These are phyloP conservation scores for Metroxylon sagu DNA, from an alignment of 176 grass and related monocot genomes.

Conservation along the genomic window DNA sequence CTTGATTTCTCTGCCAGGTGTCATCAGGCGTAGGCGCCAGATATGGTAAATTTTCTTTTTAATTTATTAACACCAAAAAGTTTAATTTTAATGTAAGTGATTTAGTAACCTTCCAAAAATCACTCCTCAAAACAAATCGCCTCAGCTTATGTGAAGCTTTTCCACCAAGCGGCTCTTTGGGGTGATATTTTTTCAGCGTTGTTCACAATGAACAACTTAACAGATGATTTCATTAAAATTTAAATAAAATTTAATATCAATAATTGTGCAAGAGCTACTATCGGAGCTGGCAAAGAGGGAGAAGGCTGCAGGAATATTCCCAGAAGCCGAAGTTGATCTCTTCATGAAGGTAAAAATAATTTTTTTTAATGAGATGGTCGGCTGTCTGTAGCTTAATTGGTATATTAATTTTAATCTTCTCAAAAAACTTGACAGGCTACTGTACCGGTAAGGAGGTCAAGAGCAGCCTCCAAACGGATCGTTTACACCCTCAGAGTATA, in stretches of 20 bases:
- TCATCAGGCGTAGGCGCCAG: constrained; percentile 82
- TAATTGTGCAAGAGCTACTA: constrained; percentile 38
- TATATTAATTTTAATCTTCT: too few relatives aligned
- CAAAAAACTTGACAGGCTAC: constrained; percentile 43
- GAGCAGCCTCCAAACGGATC: constrained; percentile 94
- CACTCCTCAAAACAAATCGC: too few relatives aligned
- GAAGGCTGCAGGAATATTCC: constrained; percentile 67
- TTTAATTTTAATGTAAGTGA: too few relatives aligned
- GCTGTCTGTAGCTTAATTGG: too few relatives aligned
- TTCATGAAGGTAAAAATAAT: constrained; percentile 82
- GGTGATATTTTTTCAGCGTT: too few relatives aligned
- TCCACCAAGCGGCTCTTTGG: too few relatives aligned
- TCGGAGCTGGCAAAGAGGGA: constrained; percentile 78
- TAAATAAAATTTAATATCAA: too few relatives aligned
- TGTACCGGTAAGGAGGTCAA: constrained; percentile 64
- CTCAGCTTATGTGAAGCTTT: too few relatives aligned
- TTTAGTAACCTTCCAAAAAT: too few relatives aligned
- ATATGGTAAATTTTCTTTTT: constrained; percentile 36
- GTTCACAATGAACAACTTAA: too few relatives aligned
- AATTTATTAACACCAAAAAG: not conserved
- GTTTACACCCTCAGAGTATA: constrained; percentile 93
- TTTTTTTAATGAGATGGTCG: not conserved
- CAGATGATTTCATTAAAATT: too few relatives aligned
- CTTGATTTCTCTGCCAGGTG: constrained; percentile 93
- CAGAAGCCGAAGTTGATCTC: constrained; percentile 88